Base-by-base conservation (phyloP, 2,329 filamentous ascomycete genomes). In the Aureobasidium melanogenum region DNA sequence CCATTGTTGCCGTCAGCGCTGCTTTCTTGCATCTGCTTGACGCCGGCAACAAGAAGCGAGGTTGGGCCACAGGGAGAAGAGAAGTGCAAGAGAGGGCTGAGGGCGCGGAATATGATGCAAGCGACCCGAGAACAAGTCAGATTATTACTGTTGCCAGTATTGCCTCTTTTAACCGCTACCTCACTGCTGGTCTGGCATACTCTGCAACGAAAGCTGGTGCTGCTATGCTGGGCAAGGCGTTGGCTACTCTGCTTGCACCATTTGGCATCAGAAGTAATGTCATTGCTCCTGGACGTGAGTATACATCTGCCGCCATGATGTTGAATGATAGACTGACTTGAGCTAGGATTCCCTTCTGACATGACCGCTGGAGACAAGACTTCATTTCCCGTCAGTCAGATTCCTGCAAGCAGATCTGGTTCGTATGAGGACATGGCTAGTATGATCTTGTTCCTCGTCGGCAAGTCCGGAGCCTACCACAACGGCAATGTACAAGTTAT, bases 401-500 rank as follows among this genome's bases (percentile, higher is more conserved):
- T 77, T 12, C 75, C 75, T 15, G 72, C 72, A 66, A 76, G 74
- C 41, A 66, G 26, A 68, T 67, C 41, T 59, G 63, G 26, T 65
- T 67, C 34, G 67, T 72, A 68, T 10, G 76, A 79, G 43, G 80
- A 83, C 63, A 72, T 83, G 34, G 76, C 76, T 0, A 80, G 77
- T 15, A 71, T 80, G 17, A 73, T 81, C 2, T 62, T 82, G 39
- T 84, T 81, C 63, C 69, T 84, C 58, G 76, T 80, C 10, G 76
- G 77, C 3, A 79, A 77, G 43, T 77, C 76, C 6, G 80, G 79
- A 1, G 74, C 74, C 14, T 84, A 83, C 69, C 73, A 80, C 55
- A 84, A 84, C 69, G 82, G 82, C 0, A 76, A 72, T 60, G 73
- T 80, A 17, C 74, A 80, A 56, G 68, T 82, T 1, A 73, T 75